Conservation (phyloP, 208 protist genomes). For the Strigomonas galati region DNA sequence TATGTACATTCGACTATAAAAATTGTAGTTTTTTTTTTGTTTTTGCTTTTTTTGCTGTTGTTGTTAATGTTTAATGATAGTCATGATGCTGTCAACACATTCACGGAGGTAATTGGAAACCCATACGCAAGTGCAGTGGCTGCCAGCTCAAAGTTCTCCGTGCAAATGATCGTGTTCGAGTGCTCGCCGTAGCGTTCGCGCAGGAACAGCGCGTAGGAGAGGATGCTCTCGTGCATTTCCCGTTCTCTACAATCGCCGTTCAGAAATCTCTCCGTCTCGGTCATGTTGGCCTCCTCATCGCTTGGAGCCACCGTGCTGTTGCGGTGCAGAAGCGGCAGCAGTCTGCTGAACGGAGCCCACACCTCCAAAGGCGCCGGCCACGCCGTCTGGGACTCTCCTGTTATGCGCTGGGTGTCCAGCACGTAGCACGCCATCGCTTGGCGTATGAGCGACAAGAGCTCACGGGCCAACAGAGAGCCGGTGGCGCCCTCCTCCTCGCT, state of each 20-base stretch:
- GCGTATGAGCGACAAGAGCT: no score
- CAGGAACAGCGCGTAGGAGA: slow-evolving; percentile 48
- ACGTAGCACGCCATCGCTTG: not conserved
- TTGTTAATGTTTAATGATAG: not conserved
- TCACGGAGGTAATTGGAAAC: slow-evolving; percentile 31
- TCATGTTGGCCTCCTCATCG: not conserved
- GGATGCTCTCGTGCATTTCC: slow-evolving; percentile 33
- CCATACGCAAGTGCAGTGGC: slow-evolving; percentile 63
- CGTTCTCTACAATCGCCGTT: slow-evolving; percentile 45
- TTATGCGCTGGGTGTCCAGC: slow-evolving; percentile 1
- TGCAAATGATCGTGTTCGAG: not conserved
- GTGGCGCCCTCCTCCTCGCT: not conserved
- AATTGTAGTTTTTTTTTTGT: no score
- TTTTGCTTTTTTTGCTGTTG: no score
- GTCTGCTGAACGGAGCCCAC: not conserved
- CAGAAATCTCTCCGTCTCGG: slow-evolving; percentile 31
- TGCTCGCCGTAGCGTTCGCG: slow-evolving; percentile 19
- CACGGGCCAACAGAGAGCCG: no score
- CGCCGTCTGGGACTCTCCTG: no score
- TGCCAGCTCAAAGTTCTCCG: slow-evolving; percentile 30
- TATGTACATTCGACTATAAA: no score
- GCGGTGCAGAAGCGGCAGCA: slow-evolving; percentile 17
- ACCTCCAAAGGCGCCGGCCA: not conserved
- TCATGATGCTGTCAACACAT: not conserved
- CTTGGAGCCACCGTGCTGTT: not conserved